A percentile compares a stretch with the other conserved stretches of the same genome.
These are phyloP conservation scores for Cetraspora pellucida DNA, from an alignment of 192 early-diverging fungal genomes.

Conservation along the genomic window DNA sequence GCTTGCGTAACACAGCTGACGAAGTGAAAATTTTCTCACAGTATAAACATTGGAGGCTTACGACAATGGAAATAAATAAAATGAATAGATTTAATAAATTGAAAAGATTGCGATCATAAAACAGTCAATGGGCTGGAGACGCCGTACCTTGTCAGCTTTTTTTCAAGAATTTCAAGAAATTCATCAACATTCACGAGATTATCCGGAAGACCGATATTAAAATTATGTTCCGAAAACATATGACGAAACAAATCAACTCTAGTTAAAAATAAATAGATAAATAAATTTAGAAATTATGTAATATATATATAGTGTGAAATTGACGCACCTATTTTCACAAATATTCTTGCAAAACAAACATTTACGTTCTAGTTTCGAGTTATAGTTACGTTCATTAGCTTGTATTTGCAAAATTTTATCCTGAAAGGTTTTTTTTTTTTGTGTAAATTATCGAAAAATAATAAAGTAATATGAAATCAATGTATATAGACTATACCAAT, in stretches of 20 bases:
- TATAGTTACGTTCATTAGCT: slow-evolving; percentile 68
- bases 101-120: neutral
- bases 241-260: slow-evolving; percentile 79
- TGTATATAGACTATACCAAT: slow-evolving; percentile 43
- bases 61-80: neutral
- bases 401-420: slow-evolving; percentile 74
- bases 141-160: slow-evolving; percentile 64
- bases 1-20: slow-evolving; percentile 84
- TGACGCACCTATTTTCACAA: slow-evolving; percentile 60
- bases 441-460: neutral
- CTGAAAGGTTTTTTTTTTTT: slow-evolving; percentile 21
- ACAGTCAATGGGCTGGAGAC: neutral
- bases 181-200: slow-evolving; percentile 86
- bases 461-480: neutral
- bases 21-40: slow-evolving; percentile 93
- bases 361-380: slow-evolving; percentile 69
- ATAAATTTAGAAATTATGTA: slow-evolving; percentile 9
- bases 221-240: slow-evolving; percentile 89
- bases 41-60: slow-evolving; percentile 81
- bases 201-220: slow-evolving; percentile 91
- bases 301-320: neutral
- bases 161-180: slow-evolving; percentile 76
- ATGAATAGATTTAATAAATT: neutral
- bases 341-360: slow-evolving; percentile 93
- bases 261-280: neutral